A percentile compares a stretch with the other conserved stretches of the same genome.
phyloP scores from a whole-genome alignment of 164 flowering plant species.

The Cinnamomum chago region DNA sequence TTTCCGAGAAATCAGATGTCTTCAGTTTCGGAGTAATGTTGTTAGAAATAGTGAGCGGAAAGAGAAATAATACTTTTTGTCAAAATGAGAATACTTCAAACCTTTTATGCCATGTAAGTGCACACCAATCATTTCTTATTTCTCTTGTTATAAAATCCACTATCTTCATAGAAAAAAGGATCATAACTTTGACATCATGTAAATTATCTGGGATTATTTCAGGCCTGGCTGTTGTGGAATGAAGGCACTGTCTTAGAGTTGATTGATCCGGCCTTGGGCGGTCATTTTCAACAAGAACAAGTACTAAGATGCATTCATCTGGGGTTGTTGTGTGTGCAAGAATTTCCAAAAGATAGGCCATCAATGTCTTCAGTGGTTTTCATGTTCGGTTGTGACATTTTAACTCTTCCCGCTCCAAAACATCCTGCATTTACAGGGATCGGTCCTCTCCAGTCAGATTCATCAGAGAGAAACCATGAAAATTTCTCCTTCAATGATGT shows the following conservation, averaged over 20 bases:
- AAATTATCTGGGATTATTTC: not conserved
- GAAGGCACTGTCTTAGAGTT: slow-evolving; percentile 2
- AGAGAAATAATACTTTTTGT: slow-evolving; percentile 25
- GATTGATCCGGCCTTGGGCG: not conserved
- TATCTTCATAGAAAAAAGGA: too few species aligned
- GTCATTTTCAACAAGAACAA: not conserved
- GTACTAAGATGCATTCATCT: slow-evolving; percentile 14
- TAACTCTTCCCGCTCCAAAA: slow-evolving; percentile 8
- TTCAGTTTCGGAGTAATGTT: slow-evolving; percentile 39
- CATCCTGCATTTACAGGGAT: slow-evolving; percentile 7
- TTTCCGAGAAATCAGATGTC: slow-evolving; percentile 44
- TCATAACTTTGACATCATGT: too few species aligned
- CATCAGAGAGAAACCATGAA: not conserved
- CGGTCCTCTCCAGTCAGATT: not conserved
- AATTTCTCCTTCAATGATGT: not conserved
- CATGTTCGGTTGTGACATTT: slow-evolving; percentile 15
- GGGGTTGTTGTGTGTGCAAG: slow-evolving; percentile 12
- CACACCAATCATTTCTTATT: too few species aligned
- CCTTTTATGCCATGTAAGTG: not conserved
- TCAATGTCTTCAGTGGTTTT: not conserved
- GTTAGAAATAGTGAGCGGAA: slow-evolving; percentile 31
- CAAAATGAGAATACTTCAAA: not conserved
- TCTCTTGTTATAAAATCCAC: too few species aligned
- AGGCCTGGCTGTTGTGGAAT: slow-evolving; percentile 14
- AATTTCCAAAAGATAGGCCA: slow-evolving; percentile 11